phyloP scores from a whole-genome alignment of 495 filamentous ascomycete species.

The Penicillium parvum region DNA sequence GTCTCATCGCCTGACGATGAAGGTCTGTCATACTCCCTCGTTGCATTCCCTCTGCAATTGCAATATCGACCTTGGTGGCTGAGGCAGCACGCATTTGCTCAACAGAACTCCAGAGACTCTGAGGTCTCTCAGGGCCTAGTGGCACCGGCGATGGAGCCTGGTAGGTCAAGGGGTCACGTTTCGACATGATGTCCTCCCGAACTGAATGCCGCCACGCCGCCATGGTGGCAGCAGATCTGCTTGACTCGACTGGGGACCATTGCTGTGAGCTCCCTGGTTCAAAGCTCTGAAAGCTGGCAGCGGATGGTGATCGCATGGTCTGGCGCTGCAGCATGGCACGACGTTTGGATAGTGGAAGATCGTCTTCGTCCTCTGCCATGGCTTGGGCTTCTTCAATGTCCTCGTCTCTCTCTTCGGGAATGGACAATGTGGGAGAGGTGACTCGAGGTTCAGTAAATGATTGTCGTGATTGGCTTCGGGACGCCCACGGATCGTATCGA shows the following conservation, averaged over 20 bases:
- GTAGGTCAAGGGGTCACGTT: slow-evolving; percentile 33
- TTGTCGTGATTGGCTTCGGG: slow-evolving; percentile 28
- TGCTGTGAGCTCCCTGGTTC: slow-evolving; percentile 15
- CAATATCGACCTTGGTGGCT: slow-evolving; percentile 38
- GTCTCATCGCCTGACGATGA: slow-evolving; percentile 76
- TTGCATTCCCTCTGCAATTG: slow-evolving; percentile 72
- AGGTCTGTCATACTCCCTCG: slow-evolving; percentile 68
- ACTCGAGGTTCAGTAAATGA: slow-evolving; percentile 20
- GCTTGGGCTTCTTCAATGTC: background rate
- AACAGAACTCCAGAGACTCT: slow-evolving; percentile 24
- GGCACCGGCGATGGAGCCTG: slow-evolving; percentile 8
- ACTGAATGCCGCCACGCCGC: slow-evolving; percentile 74
- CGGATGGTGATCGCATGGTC: slow-evolving; percentile 16
- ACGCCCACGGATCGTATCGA: slow-evolving; percentile 30
- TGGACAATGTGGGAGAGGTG: slow-evolving; percentile 15
- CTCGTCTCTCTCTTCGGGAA: slow-evolving; percentile 33
- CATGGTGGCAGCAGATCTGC: slow-evolving; percentile 55
- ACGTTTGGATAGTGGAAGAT: slow-evolving; percentile 71
- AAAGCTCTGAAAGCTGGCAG: slow-evolving; percentile 11
- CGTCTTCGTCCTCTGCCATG: slow-evolving; percentile 47
- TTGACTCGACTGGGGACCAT: slow-evolving; percentile 25
- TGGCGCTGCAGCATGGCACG: slow-evolving; percentile 47
- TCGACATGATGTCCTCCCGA: slow-evolving; percentile 53
- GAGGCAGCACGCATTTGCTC: slow-evolving; percentile 31
- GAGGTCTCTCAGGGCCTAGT: slow-evolving; percentile 13